Evolutionary conservation across 805 yeast genomes (phyloP), one percentile per base, ranked within the genome.

Genomic region (Huiozyma sinensis): DNA sequence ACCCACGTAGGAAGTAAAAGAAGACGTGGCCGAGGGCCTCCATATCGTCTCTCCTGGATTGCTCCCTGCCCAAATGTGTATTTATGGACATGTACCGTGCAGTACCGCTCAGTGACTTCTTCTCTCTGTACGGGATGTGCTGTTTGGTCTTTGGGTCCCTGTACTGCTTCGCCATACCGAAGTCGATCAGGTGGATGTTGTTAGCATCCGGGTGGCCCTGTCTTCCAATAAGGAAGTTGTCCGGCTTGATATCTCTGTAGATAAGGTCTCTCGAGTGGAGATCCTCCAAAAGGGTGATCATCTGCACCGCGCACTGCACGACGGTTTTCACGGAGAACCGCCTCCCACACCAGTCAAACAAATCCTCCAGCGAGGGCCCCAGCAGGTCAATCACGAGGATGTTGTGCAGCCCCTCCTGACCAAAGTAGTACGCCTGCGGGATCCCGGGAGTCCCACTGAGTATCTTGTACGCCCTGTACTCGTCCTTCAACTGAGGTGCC

Each of bases 41-140:
- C 59, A 92, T 75, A 66, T 92, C 98, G 60, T 92, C 98, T 57
- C 98, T 76, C 62, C 98, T 81, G 57, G 86, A 80, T 70, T 92
- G 98, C 65, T 92, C 98, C 57, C 97, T 79, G 40, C 98, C 98
- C 56, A 92, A 69, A 66, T 92, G 98, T 7, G 98, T 92, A 68
- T 92, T 92, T 52, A 92, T 89, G 30, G 95, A 83, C 97, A 92
- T 92, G 68, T 92, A 92, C 57, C 98, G 74, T n/a, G 97, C 98
- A 3, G 98, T 92, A 41, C 98, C 98, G 63, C 95, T 83, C 51
- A 92, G 70, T 5, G 95, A 86, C 67, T 92, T 92, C 64, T 89
- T 86, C 64, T 92, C 98, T 56, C 97, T 75, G 66, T 89, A 92
- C 31, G 98, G 97, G 52, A 92, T 92, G 65, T 92, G 98, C 59